phyloP scores from a whole-genome alignment of 2,329 filamentous ascomycete species.

The Chrysosporium keratinophilum region DNA sequence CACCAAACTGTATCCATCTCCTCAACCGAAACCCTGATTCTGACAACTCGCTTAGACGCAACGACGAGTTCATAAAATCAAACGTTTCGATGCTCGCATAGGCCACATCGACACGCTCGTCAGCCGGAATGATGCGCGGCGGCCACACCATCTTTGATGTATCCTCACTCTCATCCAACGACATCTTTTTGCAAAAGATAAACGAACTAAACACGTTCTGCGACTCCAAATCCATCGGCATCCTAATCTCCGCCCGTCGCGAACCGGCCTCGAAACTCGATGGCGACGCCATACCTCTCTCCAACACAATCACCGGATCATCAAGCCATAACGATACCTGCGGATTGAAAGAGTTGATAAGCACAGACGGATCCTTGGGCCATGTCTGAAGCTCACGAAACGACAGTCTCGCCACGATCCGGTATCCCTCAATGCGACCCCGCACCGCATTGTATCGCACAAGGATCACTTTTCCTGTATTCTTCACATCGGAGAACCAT shows the following conservation, averaged over 20 bases:
- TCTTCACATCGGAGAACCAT: conserved; percentile 70
- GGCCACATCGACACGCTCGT: conserved; percentile 45
- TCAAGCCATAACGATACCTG: conserved; percentile 61
- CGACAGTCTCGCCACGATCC: conserved; percentile 56
- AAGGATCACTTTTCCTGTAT: conserved; percentile 65
- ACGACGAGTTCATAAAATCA: conserved; percentile 37
- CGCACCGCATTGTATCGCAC: conserved; percentile 63
- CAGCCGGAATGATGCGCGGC: conserved; percentile 57
- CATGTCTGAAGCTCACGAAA: conserved; percentile 50
- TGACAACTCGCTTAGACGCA: conserved; percentile 49
- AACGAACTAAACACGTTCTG: conserved; percentile 56
- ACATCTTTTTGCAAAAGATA: conserved; percentile 47
- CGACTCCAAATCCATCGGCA: conserved; percentile 45
- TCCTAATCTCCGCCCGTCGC: conserved; percentile 38
- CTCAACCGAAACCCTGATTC: conserved; percentile 62
- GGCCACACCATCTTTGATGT: conserved; percentile 57
- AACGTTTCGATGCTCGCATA: conserved; percentile 34
- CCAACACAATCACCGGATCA: conserved; percentile 56
- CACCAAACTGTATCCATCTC: conserved; percentile 60
- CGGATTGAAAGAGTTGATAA: conserved; percentile 64
- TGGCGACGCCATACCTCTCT: conserved; percentile 19
- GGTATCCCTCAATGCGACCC: conserved; percentile 71
- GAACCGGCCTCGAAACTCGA: conserved; percentile 16
- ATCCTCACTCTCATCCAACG: background rate
- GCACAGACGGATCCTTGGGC: conserved; percentile 53